Base-by-base conservation (phyloP, 1,284 basidiomycete genomes). In the Sanghuangporus baumii region DNA sequence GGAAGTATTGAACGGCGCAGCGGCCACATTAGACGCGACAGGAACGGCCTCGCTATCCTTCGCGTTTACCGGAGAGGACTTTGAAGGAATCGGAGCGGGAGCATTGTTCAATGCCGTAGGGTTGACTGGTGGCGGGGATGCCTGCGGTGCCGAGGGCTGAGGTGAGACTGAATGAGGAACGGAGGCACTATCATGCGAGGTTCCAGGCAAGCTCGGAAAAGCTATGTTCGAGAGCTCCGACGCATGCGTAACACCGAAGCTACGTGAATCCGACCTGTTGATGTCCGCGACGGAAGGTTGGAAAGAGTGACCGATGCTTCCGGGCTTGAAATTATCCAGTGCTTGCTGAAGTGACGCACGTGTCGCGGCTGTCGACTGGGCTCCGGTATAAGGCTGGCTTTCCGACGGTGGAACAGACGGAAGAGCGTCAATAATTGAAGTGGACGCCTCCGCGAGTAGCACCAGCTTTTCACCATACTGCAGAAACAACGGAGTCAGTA, bases 181-280 rank as follows among this genome's bases (percentile, higher is more conserved):
- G 65, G 66, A 11, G 26, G 60, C 16, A 12, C 55, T 20, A 41
- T 36, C 38, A 26, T 36, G 47, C 16, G 51, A 7, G 9, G 4
- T 6, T 31, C 23, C 38, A 16, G 20, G 70, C 66, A 0, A 78
- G 78, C 14, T 78, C n/a, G 79, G 36, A 23, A 80, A 73, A 56
- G 74, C 73, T 62, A 90, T 85, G 66, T 76, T 79, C 14, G 79
- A 81, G 23, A 93, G 78, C 73, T 93, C 91, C 48, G 76, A 79
- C 1, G 87, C 88, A 69, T 93, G 90, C 47, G 85, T 91, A 72
- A 87, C 87, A 8, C 90, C 90, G 69, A 93, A 93, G 72, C 87
- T 89, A 60, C 82, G 82, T 0, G 88, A 89, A 68, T 93, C 87
- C 2, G 85, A 88, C 65, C 86, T 78, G 59, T 79, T 78, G 43